These are phyloP conservation scores for Phyllosticta capitalensis DNA, from an alignment of 2,329 filamentous ascomycete species.

Conservation along the genomic window DNA sequence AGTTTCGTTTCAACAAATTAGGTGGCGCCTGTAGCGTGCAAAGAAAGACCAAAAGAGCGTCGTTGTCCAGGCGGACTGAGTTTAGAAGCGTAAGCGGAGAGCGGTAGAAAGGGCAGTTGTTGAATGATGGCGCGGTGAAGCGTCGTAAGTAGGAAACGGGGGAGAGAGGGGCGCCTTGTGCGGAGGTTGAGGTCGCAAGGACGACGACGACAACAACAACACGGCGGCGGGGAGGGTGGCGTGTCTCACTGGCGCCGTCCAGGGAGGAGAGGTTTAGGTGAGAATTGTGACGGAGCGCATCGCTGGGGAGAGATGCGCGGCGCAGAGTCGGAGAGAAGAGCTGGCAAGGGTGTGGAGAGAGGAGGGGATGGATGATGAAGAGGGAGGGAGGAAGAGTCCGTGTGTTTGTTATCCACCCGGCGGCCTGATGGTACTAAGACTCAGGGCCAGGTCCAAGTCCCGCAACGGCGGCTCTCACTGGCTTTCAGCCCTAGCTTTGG, in stretches of 20 bases:
- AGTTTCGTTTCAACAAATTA: constrained; percentile 10
- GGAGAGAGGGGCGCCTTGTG: not conserved
- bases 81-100: constrained; percentile 1
- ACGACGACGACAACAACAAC: constrained; percentile 2
- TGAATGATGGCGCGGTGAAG: not conserved
- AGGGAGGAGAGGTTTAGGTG: constrained; percentile 4
- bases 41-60: constrained; percentile 9
- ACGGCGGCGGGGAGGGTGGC: not conserved
- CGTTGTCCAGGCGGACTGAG: not conserved
- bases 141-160: not conserved
- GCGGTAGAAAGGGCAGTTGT: not conserved
- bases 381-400: not conserved
- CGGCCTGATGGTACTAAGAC: no score
- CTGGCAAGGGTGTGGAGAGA: not conserved
- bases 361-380: not conserved
- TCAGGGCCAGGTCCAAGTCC: no score
- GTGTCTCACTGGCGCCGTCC: constrained; percentile 8
- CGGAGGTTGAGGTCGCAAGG: not conserved
- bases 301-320: constrained; percentile 6
- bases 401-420: not conserved
- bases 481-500: not conserved
- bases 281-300: constrained; percentile 3
- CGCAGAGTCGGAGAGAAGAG: constrained; percentile 3
- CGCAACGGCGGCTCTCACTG: no score
- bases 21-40: not conserved